Evolutionary conservation across 1,139 yeast genomes (phyloP), one percentile per base, ranked within the genome.

Genomic region (Yamadazyma membranifaciens): DNA sequence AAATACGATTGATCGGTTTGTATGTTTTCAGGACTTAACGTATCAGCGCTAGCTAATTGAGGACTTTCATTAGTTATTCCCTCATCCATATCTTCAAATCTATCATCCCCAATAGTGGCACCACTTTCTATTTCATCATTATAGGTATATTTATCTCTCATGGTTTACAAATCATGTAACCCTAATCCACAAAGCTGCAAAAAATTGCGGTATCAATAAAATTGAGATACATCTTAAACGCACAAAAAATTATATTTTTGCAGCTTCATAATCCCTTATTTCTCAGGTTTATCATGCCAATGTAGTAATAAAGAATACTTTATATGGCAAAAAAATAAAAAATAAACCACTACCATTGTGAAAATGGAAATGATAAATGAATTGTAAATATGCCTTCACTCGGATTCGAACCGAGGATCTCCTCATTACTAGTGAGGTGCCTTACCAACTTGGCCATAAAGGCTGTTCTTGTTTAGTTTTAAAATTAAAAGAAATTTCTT

Each of bases 401-500:
- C 85, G 80, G 86, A 80, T 69, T 81, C 82, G 87, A 81, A 81
- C 87, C 81, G 86, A 78, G 81, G 87, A 81, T 81, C 87, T 81
- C 84, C 80, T 80, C 87, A 81, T 81, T 82, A 81, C 87, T 81
- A 82, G 88, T 81, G 87, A 80, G 80, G 84, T 84, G 88, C 88
- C 87, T 82, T 83, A 82, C 87, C 88, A 81, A 81, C 87, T 82
- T 81, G 87, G 87, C 83, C 84, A 79, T 77, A 75, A 57, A 60
- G 66, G 67, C 67, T 34, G 24, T 20, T 20, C 7, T 20, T 20
- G 24, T 6, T 20, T 20, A 20, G 24, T 20, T 6, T 20, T 20
- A 7, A 7, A 20, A n/a, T n/a, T n/a, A n/a, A n/a, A n/a, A n/a
- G n/a, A n/a, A n/a, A n/a, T n/a, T n/a, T n/a, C n/a, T n/a, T n/a